Percentiles rank a stretch among this genome's conserved stretches.
Conservation (phyloP, 768 basidiomycete species). For the Tephrocybe rancida region DNA sequence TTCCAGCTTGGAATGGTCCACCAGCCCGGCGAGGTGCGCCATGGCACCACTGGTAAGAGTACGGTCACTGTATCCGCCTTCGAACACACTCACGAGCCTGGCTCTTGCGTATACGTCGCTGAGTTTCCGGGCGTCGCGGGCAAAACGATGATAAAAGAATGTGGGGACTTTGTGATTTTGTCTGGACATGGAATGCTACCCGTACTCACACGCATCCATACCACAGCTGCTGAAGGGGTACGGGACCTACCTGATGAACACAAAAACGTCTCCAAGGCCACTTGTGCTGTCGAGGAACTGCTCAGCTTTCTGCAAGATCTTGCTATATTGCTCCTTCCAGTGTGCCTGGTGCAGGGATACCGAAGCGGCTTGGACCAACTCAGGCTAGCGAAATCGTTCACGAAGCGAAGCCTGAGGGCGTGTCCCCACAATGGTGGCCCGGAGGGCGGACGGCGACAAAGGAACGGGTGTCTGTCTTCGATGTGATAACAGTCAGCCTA, state of each 20-base stretch:
- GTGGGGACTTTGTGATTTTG: constrained; percentile 89
- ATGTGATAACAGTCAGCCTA: constrained; percentile 51
- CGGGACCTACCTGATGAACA: constrained; percentile 80
- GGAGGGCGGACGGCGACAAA: constrained; percentile 91
- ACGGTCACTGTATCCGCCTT: constrained; percentile 94
- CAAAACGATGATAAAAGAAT: constrained; percentile 84
- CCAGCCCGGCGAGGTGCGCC: constrained; percentile 79
- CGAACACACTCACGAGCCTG: constrained; percentile 83
- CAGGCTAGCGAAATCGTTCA: constrained; percentile 86
- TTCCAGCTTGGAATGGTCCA: constrained; percentile 33
- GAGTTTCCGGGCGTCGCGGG: constrained; percentile 67
- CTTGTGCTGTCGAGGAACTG: constrained; percentile 73
- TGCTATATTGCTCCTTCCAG: constrained; percentile 63
- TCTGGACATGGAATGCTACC: constrained; percentile 87
- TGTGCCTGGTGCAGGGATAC: constrained; percentile 77
- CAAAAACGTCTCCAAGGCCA: constrained; percentile 63
- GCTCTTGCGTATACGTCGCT: constrained; percentile 68
- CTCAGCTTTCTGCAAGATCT: constrained; percentile 65
- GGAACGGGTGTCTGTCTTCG: constrained; percentile 9
- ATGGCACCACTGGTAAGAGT: constrained; percentile 83
- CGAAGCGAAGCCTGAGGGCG: constrained; percentile 91
- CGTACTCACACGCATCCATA: constrained; percentile 94
- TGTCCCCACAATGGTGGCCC: constrained; percentile 93
- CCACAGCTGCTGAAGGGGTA: constrained; percentile 66
- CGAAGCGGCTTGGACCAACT: constrained; percentile 85